Percentiles rank a stretch among this genome's conserved stretches.
Evolutionary conservation across 2,329 filamentous ascomycete genomes (phyloP).

Genomic region (Clathrospora elynae): DNA sequence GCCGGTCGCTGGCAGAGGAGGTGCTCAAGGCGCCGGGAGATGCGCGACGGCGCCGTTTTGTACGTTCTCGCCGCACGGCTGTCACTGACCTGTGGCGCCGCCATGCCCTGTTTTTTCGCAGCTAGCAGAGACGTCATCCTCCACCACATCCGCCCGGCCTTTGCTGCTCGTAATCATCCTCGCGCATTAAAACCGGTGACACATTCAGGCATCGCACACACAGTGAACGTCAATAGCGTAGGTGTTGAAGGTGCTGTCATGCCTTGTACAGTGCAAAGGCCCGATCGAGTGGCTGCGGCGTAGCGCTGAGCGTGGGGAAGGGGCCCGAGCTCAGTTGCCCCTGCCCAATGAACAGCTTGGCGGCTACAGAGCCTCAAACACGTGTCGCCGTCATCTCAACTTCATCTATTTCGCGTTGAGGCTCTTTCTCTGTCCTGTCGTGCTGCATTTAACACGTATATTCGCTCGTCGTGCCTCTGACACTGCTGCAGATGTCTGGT

Average conservation of each 20-base stretch:
- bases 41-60: constrained; percentile 41
- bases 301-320: constrained; percentile 32
- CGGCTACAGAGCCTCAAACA: constrained; percentile 30
- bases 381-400: constrained; percentile 25
- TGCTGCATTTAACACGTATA: constrained; percentile 1
- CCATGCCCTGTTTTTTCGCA: constrained; percentile 43
- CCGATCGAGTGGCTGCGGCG: constrained; percentile 35
- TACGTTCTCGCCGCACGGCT: constrained; percentile 32
- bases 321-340: constrained; percentile 13
- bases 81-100: constrained; percentile 27
- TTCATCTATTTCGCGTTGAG: constrained; percentile 16
- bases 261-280: constrained; percentile 2
- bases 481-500: not conserved
- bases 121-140: constrained; percentile 29
- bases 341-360: constrained; percentile 35
- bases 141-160: not conserved
- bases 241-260: not conserved
- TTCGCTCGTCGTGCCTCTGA: not conserved
- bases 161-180: not conserved
- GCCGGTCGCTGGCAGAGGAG: constrained; percentile 44
- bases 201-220: not conserved
- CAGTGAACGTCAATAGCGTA: not conserved
- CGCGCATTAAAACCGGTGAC: not conserved
- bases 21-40: constrained; percentile 36
- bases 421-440: not conserved